Evolutionary conservation across 257 asterid species (phyloP), one percentile per base, ranked within the genome.

Genomic region (Apocynum venetum): DNA sequence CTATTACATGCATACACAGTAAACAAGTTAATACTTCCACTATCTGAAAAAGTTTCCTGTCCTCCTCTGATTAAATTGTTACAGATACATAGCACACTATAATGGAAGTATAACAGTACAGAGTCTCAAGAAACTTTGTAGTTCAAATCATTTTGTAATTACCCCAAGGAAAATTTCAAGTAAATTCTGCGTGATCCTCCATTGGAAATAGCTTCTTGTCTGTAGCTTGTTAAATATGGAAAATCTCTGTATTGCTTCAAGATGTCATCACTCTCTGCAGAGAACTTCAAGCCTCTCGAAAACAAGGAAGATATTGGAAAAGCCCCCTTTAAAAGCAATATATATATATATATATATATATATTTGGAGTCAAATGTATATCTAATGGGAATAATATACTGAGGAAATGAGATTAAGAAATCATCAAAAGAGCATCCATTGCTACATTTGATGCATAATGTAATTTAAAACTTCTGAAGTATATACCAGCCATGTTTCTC

Each of bases 151-250:
- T 63, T 76, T 74, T 64, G 63, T 35, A 53, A n/a, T 83, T 93
- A 95, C 98, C 99, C 97, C 80, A 86, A 75, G 57, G 96, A 89
- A 61, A 95, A 88, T 72, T 93, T 94, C 86, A 95, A 74, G 85
- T 91, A 77, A 76, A 93, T 79, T 86, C 96, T 88, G 71, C 91
- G 96, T 71, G 89, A 85, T 63, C 90, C 91, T 75, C 89, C 91
- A 49, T 43, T 77, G 14, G 84, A 77, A 25, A 49, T 73, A 67
- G 51, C 81, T 79, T 82, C 83, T 35, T 88, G 88, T 74, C 60
- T 83, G 31, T 80, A 82, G 46, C 82, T 79, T 68, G 81, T 80
- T 78, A 95, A 73, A 79, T 76, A 79, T 19, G 99, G 99, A 80
- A 91, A 88, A 76, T 80, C 15, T 72, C 52, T 79, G 76, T 87